Conservation (phyloP, 805 yeast genomes). For the Candida vaughaniae region DNA sequence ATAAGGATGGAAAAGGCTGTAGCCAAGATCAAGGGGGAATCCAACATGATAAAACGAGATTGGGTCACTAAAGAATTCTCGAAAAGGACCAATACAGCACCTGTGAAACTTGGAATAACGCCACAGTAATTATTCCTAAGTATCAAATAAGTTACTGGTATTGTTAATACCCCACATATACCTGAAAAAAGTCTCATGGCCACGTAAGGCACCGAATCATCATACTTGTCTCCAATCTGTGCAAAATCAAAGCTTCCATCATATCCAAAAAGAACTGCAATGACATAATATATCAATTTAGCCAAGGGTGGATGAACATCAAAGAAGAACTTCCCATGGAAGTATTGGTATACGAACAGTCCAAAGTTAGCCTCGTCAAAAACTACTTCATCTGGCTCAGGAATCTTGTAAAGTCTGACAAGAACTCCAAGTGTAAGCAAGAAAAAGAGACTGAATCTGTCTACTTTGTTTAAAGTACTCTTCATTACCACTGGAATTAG, state of each 20-base stretch:
- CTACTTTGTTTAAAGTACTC: conserved; percentile 15
- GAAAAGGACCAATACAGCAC: conserved; percentile 50
- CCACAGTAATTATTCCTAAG: conserved; percentile 58
- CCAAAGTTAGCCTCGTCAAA: conserved; percentile 49
- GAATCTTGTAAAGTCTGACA: conserved; percentile 32
- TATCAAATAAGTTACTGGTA: conserved; percentile 53
- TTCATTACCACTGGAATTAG: conserved; percentile 15
- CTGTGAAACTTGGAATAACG: conserved; percentile 47
- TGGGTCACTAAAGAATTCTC: conserved; percentile 69
- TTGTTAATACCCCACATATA: conserved; percentile 50
- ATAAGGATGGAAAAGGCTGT: conserved; percentile 49
- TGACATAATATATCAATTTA: conserved; percentile 55
- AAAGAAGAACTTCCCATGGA: conserved; percentile 59
- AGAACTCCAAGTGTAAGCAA: conserved; percentile 23
- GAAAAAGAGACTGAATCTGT: conserved; percentile 19
- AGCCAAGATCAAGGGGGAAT: conserved; percentile 44
- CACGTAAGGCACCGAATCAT: conserved; percentile 43
- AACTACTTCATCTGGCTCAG: conserved; percentile 40
- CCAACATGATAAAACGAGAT: conserved; percentile 49
- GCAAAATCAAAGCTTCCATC: conserved; percentile 41
- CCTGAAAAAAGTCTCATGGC: conserved; percentile 60
- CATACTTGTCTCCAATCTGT: conserved; percentile 43
- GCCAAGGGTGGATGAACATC: conserved; percentile 76
- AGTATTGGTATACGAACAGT: conserved; percentile 42
- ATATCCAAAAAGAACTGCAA: conserved; percentile 53